Evolutionary conservation across 164 flowering plant genomes (phyloP).

Genomic region (Litsea cubeba): DNA sequence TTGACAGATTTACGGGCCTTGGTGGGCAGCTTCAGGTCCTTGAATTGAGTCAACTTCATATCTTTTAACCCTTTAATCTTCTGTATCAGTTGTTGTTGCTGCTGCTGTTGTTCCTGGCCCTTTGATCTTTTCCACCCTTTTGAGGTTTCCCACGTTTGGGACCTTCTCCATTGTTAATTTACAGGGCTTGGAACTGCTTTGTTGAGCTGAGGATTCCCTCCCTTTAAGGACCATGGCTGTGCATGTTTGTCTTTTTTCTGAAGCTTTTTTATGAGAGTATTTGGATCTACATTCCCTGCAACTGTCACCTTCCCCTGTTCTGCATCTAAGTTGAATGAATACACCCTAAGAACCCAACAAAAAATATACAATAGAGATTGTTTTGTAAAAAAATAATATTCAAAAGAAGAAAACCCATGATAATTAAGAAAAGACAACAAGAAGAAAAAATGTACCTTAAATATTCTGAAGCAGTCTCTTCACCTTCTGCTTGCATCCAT

Average conservation of each 20-base stretch:
- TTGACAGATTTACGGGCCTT: constrained; percentile 51
- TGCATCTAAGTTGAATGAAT: constrained; percentile 57
- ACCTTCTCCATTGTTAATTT: constrained; percentile 49
- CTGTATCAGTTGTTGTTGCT: constrained; percentile 29
- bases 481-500: constrained; percentile 83
- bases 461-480: constrained; percentile 81
- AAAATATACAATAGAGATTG: background rate
- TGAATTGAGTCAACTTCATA: constrained; percentile 47
- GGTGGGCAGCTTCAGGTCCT: constrained; percentile 45
- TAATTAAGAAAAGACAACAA: background rate
- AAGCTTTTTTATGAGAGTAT: constrained; percentile 71
- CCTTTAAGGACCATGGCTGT: constrained; percentile 61
- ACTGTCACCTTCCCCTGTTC: constrained; percentile 92
- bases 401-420: background rate
- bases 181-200: constrained; percentile 65
- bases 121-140: constrained; percentile 43
- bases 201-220: constrained; percentile 37
- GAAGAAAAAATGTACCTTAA: constrained; percentile 51
- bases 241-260: constrained; percentile 76
- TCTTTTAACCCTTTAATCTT: constrained; percentile 39
- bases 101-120: constrained; percentile 12
- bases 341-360: constrained; percentile 46
- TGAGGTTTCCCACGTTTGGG: constrained; percentile 39
- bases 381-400: background rate
- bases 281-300: constrained; percentile 78